Evolutionary conservation across 2,329 filamentous ascomycete genomes (phyloP).

Genomic region (Penicillium thymicola): DNA sequence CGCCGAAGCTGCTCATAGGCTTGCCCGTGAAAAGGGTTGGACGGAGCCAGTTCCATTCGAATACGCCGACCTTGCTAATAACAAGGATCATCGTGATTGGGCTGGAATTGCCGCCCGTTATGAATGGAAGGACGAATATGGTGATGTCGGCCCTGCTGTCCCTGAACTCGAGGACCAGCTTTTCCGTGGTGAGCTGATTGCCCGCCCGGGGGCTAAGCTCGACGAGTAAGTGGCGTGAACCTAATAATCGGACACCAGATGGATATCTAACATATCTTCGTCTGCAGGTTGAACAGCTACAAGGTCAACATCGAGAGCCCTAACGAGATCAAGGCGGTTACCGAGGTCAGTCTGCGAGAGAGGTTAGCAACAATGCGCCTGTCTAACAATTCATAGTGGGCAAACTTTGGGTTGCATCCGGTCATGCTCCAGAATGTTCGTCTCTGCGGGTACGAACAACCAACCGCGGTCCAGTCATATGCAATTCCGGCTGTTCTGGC

Average conservation of each 20-base stretch:
- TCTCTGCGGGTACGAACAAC: constrained; percentile 65
- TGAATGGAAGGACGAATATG: constrained; percentile 79
- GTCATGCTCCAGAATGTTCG: constrained; percentile 74
- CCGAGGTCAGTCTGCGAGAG: constrained; percentile 6
- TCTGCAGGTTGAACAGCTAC: constrained; percentile 11
- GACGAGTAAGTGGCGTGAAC: constrained; percentile 50
- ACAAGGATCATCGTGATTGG: constrained; percentile 42
- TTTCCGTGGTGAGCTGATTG: constrained; percentile 58
- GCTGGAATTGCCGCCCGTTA: constrained; percentile 64
- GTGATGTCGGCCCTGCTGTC: constrained; percentile 74
- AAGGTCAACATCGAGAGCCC: constrained; percentile 12
- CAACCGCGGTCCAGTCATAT: constrained; percentile 86
- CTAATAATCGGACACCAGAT: neutral
- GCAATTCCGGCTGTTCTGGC: constrained; percentile 74
- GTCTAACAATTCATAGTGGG: constrained; percentile 53
- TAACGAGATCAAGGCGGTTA: constrained; percentile 4
- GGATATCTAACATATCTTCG: neutral
- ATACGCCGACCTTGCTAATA: constrained; percentile 32
- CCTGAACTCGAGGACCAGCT: constrained; percentile 70
- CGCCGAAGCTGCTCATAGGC: constrained; percentile 16
- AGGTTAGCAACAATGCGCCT: too few species aligned
- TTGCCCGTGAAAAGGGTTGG: constrained; percentile 42
- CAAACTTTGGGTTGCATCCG: constrained; percentile 79
- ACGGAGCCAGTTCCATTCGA: constrained; percentile 35
- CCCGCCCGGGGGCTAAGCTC: constrained; percentile 60